A percentile compares a stretch with the other conserved stretches of the same genome.
phyloP scores from a whole-genome alignment of 2,329 filamentous ascomycete genomes.

The Aspergillus brunneoviolaceus region DNA sequence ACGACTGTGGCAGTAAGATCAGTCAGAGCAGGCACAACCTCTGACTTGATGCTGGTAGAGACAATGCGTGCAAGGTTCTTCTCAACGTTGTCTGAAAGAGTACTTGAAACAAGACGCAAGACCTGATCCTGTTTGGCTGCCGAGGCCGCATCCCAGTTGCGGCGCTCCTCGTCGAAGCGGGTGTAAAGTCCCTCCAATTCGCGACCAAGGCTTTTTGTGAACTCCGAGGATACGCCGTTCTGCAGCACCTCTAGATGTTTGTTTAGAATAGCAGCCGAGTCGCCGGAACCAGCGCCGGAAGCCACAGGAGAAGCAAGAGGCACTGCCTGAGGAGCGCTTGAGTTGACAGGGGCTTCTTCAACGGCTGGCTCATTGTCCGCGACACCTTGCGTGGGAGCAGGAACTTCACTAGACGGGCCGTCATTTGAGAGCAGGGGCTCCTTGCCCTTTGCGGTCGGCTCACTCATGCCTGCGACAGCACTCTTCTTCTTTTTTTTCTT shows the following conservation, averaged over 20 bases:
- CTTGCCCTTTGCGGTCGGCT: conserved; percentile 45
- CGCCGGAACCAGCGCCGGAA: conserved; percentile 19
- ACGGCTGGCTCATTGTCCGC: conserved; percentile 12
- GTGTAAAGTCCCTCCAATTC: conserved; percentile 59
- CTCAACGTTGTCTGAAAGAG: conserved; percentile 69
- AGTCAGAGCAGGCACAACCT: conserved; percentile 73
- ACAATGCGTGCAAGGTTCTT: conserved; percentile 76
- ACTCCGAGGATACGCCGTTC: conserved; percentile 48
- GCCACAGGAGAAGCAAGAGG: neutral
- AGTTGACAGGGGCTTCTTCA: conserved; percentile 10
- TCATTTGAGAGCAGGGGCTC: conserved; percentile 23
- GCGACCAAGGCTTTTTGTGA: conserved; percentile 47
- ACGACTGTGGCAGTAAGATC: conserved; percentile 67
- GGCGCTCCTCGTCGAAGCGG: conserved; percentile 68
- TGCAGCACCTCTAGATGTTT: conserved; percentile 61
- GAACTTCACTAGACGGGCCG: conserved; percentile 7
- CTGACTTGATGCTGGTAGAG: conserved; percentile 69
- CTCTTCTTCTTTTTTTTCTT: conserved; percentile 69
- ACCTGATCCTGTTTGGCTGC: conserved; percentile 68
- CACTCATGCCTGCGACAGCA: conserved; percentile 21
- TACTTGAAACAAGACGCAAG: conserved; percentile 66
- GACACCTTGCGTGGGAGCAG: conserved; percentile 4
- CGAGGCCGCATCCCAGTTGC: conserved; percentile 61
- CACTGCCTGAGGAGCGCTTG: conserved; percentile 1
- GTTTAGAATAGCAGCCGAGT: conserved; percentile 59